Evolutionary conservation across 768 basidiomycete species (phyloP), one percentile per base, ranked within the genome.

Genomic region (Pleurotus tuber-regium): DNA sequence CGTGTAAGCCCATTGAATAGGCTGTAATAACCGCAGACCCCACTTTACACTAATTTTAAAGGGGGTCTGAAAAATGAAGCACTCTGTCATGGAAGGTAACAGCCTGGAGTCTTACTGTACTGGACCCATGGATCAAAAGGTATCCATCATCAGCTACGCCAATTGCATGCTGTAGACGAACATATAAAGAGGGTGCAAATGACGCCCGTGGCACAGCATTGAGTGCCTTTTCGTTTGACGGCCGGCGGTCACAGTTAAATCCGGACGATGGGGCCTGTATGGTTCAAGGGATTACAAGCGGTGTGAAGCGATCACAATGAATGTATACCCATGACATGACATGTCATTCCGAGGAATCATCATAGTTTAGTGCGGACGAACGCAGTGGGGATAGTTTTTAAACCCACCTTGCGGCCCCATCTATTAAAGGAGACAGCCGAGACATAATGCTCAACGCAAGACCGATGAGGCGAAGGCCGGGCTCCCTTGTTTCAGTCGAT

Each of bases 291-390:
- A 38, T 18, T 18, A 38, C n/a, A 38, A 38, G 36, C 6, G 6
- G 19, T 16, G 36, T 38, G 36, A 16, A 38, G n/a, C n/a, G 5
- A 5, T n/a, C n/a, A 5, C 36, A 16, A 18, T 18, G 36, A 7
- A 31, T 31, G 14, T 31, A 18, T 11, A 38, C 21, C n/a, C 25
- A 21, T 44, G 43, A 30, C 26, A 44, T 44, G 43, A 14, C 43
- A 44, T 29, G 43, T 44, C 43, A 44, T 44, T 28, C 43, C 43
- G 43, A 44, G 43, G 26, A n/a, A 3, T 26, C 43, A 38, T 38
- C 35, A 38, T 16, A n/a, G 21, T 29, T 25, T 30, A 38, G 43
- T 29, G 43, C 43, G 43, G 26, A 11, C 43, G 43, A 44, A 29
- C 14, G 14, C 14, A 44, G 43, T 44, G 43, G 43, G 43, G 43